Percentiles rank a stretch among this genome's conserved stretches.
These are phyloP conservation scores for Hawksworthiomyces lignivorus DNA, from an alignment of 2,329 filamentous ascomycete genomes.

Conservation along the genomic window DNA sequence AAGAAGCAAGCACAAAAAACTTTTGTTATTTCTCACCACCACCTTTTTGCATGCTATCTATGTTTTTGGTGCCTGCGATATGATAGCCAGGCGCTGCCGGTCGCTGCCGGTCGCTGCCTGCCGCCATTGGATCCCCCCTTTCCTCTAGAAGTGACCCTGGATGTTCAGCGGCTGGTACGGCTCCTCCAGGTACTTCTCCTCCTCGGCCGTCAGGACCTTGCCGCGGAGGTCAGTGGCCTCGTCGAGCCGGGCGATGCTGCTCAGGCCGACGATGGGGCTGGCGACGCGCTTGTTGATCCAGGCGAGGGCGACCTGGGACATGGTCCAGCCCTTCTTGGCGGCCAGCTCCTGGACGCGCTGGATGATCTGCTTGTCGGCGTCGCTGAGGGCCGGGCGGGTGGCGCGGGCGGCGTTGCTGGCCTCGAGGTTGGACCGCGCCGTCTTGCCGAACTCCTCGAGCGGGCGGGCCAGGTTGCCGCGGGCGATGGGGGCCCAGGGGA, in stretches of 20 bases:
- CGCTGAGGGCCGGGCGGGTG: neutral
- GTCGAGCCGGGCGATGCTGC: conserved; percentile 48
- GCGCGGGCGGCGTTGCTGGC: neutral
- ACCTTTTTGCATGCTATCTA: too few relatives aligned
- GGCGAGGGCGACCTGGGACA: conserved; percentile 49
- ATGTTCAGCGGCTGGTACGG: conserved; percentile 48
- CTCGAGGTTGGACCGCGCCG: conserved; percentile 15
- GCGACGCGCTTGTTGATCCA: conserved; percentile 50
- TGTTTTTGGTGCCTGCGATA: too few relatives aligned
- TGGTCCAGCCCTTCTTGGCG: conserved; percentile 9
- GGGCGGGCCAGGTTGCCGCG: conserved; percentile 29
- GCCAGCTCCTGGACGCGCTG: conserved; percentile 13
- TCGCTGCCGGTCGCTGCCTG: too few relatives aligned
- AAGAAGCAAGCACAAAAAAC: too few relatives aligned
- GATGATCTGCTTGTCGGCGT: conserved; percentile 13
- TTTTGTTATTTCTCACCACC: too few relatives aligned
- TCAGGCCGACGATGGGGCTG: conserved; percentile 55
- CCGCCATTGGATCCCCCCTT: too few relatives aligned
- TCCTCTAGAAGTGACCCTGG: conserved; percentile 24
- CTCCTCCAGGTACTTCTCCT: conserved; percentile 55
- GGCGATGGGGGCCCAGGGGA: conserved; percentile 31
- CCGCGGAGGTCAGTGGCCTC: conserved; percentile 44
- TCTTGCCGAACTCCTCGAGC: conserved; percentile 20
- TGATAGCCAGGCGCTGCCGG: neutral
- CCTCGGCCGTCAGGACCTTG: conserved; percentile 47